Evolutionary conservation across 768 basidiomycete species (phyloP).

Genomic region (Kwoniella europaea): DNA sequence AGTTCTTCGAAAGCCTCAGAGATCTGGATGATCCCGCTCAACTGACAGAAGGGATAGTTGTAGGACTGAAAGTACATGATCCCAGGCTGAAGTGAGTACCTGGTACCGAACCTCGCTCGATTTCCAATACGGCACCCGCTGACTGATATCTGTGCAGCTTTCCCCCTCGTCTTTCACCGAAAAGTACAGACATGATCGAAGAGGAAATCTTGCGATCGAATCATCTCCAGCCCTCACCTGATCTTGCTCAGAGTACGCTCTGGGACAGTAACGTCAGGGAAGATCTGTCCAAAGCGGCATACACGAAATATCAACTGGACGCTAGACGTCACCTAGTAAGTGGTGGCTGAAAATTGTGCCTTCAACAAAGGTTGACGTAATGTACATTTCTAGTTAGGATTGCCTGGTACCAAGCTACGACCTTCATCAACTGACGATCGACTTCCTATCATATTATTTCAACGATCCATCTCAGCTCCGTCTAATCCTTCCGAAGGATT

Average conservation of each 20-base stretch:
- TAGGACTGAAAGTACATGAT: slow-evolving; percentile 81
- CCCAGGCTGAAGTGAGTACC: slow-evolving; percentile 76
- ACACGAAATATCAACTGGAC: slow-evolving; percentile 84
- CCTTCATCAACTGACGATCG: slow-evolving; percentile 77
- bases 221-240: slow-evolving; percentile 62
- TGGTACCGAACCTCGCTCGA: background rate
- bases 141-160: slow-evolving; percentile 64
- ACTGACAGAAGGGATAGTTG: slow-evolving; percentile 73
- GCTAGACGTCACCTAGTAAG: slow-evolving; percentile 74
- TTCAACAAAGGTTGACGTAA: background rate
- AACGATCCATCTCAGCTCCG: slow-evolving; percentile 65
- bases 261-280: slow-evolving; percentile 69
- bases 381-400: slow-evolving; percentile 63
- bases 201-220: slow-evolving; percentile 26
- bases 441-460: slow-evolving; percentile 80
- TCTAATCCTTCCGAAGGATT: slow-evolving; percentile 60
- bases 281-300: slow-evolving; percentile 67
- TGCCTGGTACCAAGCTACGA: slow-evolving; percentile 76
- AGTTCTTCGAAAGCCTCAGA: slow-evolving; percentile 74
- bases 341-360: background rate
- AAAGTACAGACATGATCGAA: slow-evolving; percentile 51
- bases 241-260: slow-evolving; percentile 70
- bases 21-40: slow-evolving; percentile 70
- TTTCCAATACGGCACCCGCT: background rate
- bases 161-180: slow-evolving; percentile 71